These are phyloP conservation scores for Diversispora eburnea DNA, from an alignment of 192 early-diverging fungal genomes.

Conservation along the genomic window DNA sequence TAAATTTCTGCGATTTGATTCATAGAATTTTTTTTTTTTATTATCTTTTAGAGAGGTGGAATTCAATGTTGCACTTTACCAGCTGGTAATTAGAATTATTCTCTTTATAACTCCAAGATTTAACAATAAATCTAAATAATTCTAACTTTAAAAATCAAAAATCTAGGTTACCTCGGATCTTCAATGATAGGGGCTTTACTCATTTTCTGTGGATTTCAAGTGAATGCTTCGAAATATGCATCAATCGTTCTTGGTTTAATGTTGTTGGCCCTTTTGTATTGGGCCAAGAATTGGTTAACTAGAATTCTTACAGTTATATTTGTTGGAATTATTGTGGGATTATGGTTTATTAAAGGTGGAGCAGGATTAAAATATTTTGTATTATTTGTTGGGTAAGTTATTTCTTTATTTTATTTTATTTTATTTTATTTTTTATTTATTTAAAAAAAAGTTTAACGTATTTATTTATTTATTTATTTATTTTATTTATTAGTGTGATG, in stretches of 20 bases:
- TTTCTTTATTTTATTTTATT: constrained; percentile 21
- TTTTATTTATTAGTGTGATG: constrained; percentile 72
- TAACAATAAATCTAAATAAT: constrained; percentile 55
- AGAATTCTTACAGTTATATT: constrained; percentile 77
- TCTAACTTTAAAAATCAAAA: constrained; percentile 76
- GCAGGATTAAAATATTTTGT: constrained; percentile 84
- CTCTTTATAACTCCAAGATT: constrained; percentile 20
- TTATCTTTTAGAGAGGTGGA: constrained; percentile 55
- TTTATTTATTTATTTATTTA: constrained; percentile 23
- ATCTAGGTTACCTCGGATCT: constrained; percentile 88
- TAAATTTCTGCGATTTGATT: neutral
- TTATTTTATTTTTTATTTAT: neutral
- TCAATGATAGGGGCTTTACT: constrained; percentile 87
- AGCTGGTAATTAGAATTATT: constrained; percentile 42
- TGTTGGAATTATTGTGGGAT: constrained; percentile 71
- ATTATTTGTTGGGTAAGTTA: constrained; percentile 82
- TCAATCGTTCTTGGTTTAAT: constrained; percentile 81
- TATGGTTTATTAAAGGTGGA: constrained; percentile 81
- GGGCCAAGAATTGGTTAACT: constrained; percentile 88
- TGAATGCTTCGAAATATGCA: constrained; percentile 80
- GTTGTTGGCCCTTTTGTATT: constrained; percentile 78
- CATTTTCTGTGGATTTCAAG: constrained; percentile 90
- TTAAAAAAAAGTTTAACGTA: neutral
- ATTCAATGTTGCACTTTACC: constrained; percentile 79
- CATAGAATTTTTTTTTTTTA: neutral